phyloP scores from a whole-genome alignment of 1,139 yeast genomes.

The Taphrina flavorubra region DNA sequence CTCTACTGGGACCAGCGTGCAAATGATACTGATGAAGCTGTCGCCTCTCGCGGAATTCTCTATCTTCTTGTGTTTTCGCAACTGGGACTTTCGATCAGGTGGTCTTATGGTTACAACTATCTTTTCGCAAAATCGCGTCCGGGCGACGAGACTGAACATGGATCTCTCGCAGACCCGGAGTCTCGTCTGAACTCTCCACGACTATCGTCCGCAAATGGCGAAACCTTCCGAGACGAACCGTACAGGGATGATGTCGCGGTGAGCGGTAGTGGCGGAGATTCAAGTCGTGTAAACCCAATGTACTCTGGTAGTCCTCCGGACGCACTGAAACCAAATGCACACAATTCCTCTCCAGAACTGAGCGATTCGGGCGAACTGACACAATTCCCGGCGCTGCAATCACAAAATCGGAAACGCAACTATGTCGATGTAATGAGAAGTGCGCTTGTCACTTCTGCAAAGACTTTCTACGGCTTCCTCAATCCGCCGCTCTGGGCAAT shows the following conservation, averaged over 20 bases:
- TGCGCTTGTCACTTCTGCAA: not conserved
- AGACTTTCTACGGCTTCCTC: constrained; percentile 60
- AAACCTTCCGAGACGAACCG: constrained; percentile 21
- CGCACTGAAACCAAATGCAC: not conserved
- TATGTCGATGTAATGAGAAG: not conserved
- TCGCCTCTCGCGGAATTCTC: constrained; percentile 79
- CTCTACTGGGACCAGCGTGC: constrained; percentile 75
- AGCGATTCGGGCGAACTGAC: constrained; percentile 33
- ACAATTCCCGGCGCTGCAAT: constrained; percentile 36
- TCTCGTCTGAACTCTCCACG: constrained; percentile 8
- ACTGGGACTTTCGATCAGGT: constrained; percentile 78
- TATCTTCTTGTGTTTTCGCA: constrained; percentile 82
- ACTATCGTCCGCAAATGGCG: not conserved
- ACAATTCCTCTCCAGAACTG: not conserved
- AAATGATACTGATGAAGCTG: constrained; percentile 69
- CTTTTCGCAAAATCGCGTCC: constrained; percentile 53
- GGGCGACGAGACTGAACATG: constrained; percentile 35
- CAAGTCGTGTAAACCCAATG: constrained; percentile 4
- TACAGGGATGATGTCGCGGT: constrained; percentile 1
- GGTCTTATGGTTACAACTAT: constrained; percentile 93
- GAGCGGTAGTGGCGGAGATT: constrained; percentile 1
- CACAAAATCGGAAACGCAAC: constrained; percentile 16
- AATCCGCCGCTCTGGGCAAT: constrained; percentile 96
- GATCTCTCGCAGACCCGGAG: constrained; percentile 32
- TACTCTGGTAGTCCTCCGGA: constrained; percentile 12